A percentile compares a stretch with the other conserved stretches of the same genome.
Conservation (phyloP, 208 protist species). For the Blechomonas ayalai region DNA sequence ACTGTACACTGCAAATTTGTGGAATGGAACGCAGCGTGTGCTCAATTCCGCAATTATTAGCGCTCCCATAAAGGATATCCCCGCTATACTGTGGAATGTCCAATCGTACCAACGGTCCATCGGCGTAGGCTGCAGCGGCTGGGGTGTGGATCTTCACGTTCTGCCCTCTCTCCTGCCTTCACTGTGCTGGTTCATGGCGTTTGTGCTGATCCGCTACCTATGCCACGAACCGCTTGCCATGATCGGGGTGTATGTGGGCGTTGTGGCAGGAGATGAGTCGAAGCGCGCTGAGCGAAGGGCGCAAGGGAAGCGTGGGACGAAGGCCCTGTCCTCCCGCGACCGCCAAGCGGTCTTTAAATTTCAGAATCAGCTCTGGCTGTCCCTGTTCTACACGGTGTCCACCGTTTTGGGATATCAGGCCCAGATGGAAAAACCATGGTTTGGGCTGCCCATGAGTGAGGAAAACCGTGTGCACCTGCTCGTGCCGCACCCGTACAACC, state of each 20-base stretch:
- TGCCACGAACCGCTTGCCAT: conserved; percentile 24
- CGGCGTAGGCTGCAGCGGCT: conserved; percentile 14
- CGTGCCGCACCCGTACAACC: conserved; percentile 50
- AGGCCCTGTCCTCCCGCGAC: conserved; percentile 16
- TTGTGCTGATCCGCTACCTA: conserved; percentile 45
- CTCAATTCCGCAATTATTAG: conserved; percentile 14
- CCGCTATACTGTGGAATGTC: conserved; percentile 11
- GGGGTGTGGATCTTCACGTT: conserved; percentile 32
- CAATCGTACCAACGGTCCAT: background rate
- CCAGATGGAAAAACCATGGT: conserved; percentile 50
- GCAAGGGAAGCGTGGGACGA: conserved; percentile 14
- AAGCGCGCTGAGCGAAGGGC: conserved; percentile 11
- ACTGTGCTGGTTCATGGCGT: conserved; percentile 34
- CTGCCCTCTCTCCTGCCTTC: conserved; percentile 16
- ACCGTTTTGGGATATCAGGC: conserved; percentile 44
- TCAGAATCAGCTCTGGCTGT: conserved; percentile 67
- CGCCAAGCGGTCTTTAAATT: conserved; percentile 52
- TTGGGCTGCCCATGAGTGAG: conserved; percentile 32
- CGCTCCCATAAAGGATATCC: conserved; percentile 12
- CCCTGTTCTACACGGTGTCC: conserved; percentile 45
- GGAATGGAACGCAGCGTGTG: conserved; percentile 6
- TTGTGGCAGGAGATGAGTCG: conserved; percentile 32
- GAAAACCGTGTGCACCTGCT: conserved; percentile 22
- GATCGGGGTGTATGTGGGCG: conserved; percentile 48
- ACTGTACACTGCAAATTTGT: conserved; percentile 9